Conservation (phyloP, 352 stramenopile species). For the Peronosclerospora sorghi region DNA sequence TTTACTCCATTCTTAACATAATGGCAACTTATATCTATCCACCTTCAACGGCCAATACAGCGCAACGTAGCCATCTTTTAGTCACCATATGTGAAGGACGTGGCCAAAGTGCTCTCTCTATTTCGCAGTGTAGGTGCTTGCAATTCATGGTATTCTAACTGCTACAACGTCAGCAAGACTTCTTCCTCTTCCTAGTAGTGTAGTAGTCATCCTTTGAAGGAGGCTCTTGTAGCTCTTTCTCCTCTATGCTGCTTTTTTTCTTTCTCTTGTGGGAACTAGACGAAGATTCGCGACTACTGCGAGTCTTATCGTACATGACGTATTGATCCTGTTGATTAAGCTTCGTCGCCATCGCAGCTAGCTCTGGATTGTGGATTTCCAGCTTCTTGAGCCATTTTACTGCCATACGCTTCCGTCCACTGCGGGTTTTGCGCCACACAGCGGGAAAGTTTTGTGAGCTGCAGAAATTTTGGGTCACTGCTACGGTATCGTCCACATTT, state of each 20-base stretch:
- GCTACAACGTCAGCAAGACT: slow-evolving; percentile 2
- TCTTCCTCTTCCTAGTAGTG: slow-evolving; percentile 24
- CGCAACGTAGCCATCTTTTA: no score
- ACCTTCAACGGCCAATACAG: no score
- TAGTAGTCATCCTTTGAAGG: slow-evolving; percentile 4
- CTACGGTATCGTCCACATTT: slow-evolving; percentile 87
- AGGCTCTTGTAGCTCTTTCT: slow-evolving; percentile 11
- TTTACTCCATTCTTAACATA: no score
- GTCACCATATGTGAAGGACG: no score
- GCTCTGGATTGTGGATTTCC: slow-evolving; percentile 62
- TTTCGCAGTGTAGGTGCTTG: no score
- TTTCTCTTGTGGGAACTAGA: slow-evolving; percentile 23
- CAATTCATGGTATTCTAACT: no score
- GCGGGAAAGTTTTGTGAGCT: slow-evolving; percentile 80
- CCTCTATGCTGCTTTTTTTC: slow-evolving; percentile 24
- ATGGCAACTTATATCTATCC: no score
- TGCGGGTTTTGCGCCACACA: slow-evolving; percentile 84
- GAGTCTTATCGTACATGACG: slow-evolving; percentile 59
- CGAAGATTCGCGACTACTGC: slow-evolving; percentile 5
- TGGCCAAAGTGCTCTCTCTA: no score
- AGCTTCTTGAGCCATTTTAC: slow-evolving; percentile 89
- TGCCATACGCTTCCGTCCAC: slow-evolving; percentile 90
- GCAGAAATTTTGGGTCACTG: slow-evolving; percentile 92
- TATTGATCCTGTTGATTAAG: slow-evolving; percentile 86
- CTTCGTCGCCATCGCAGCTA: slow-evolving; percentile 62